Percentiles rank a stretch among this genome's conserved stretches.
These are phyloP conservation scores for Pleurotus ostreatus DNA, from an alignment of 768 basidiomycete genomes.

Conservation along the genomic window DNA sequence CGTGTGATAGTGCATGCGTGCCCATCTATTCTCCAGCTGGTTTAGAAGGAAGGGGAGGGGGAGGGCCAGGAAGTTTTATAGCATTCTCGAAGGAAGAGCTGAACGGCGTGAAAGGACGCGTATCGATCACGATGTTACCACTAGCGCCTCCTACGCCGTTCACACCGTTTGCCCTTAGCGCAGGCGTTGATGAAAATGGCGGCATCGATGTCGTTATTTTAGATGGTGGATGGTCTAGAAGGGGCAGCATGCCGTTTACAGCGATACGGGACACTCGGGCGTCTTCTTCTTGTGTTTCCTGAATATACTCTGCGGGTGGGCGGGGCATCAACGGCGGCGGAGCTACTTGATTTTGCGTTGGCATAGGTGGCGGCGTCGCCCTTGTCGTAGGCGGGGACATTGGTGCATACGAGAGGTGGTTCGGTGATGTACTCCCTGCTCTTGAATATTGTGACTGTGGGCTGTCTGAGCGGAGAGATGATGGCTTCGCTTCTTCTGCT, in stretches of 20 bases:
- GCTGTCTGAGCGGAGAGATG: slow-evolving; percentile 12
- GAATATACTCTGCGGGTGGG: slow-evolving; percentile 76
- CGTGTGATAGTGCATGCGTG: too few species aligned
- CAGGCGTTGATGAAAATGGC: not conserved
- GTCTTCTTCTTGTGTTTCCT: slow-evolving; percentile 77
- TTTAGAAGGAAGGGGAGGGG: slow-evolving; percentile 32
- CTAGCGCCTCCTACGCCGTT: slow-evolving; percentile 1
- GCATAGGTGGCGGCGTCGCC: slow-evolving; percentile 12
- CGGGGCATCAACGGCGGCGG: slow-evolving; percentile 76
- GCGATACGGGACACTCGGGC: slow-evolving; percentile 44
- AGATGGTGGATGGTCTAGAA: slow-evolving; percentile 16
- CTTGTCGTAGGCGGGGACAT: too few species aligned
- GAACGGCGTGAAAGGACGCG: slow-evolving; percentile 49
- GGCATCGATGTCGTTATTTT: slow-evolving; percentile 6
- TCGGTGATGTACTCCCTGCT: slow-evolving; percentile 15
- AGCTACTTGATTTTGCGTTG: slow-evolving; percentile 19
- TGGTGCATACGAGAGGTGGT: too few species aligned
- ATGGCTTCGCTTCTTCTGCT: slow-evolving; percentile 38
- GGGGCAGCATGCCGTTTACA: slow-evolving; percentile 26
- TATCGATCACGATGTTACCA: slow-evolving; percentile 20
- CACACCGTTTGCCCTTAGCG: slow-evolving; percentile 4
- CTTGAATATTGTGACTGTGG: slow-evolving; percentile 9
- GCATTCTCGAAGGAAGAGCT: slow-evolving; percentile 29
- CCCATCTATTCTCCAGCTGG: slow-evolving; percentile 21
- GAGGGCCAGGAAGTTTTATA: slow-evolving; percentile 25